These are phyloP conservation scores for Yamadazyma pseudoaaseri DNA, from an alignment of 1,139 yeast species.

Conservation along the genomic window DNA sequence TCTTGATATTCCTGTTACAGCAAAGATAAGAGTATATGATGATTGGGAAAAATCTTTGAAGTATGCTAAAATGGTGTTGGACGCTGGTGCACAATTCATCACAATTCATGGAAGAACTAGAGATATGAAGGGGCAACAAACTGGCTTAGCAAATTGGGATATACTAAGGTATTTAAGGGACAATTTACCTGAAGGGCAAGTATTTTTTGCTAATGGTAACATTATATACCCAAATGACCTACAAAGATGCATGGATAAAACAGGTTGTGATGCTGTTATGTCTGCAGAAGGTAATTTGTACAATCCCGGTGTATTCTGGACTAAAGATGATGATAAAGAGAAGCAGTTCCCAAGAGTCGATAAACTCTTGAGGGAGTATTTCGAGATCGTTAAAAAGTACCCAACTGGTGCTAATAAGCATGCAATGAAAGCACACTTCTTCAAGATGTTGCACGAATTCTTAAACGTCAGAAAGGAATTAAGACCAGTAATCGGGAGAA, in stretches of 20 bases:
- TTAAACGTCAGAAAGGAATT: slow-evolving; percentile 72
- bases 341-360: slow-evolving; percentile 85
- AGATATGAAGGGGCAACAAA: slow-evolving; percentile 95
- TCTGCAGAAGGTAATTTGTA: slow-evolving; percentile 94
- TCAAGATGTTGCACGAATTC: slow-evolving; percentile 80
- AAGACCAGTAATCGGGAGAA: slow-evolving; percentile 66
- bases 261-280: slow-evolving; percentile 90
- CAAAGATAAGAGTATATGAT: slow-evolving; percentile 89
- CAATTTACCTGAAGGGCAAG: slow-evolving; percentile 77
- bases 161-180: slow-evolving; percentile 72
- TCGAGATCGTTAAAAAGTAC: slow-evolving; percentile 68
- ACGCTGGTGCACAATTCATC: slow-evolving; percentile 93
- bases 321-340: slow-evolving; percentile 50
- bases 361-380: slow-evolving; percentile 76
- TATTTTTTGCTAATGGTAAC: slow-evolving; percentile 92
- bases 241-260: slow-evolving; percentile 58
- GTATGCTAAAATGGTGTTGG: slow-evolving; percentile 88
- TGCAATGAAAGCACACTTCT: slow-evolving; percentile 91
- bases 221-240: slow-evolving; percentile 82
- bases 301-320: slow-evolving; percentile 90
- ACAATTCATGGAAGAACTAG: slow-evolving; percentile 96
- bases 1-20: slow-evolving; percentile 85
- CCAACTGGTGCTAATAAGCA: slow-evolving; percentile 67
- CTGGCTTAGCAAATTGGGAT: slow-evolving; percentile 95
- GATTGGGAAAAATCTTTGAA: slow-evolving; percentile 79